phyloP scores from a whole-genome alignment of 805 yeast genomes.

The Grigorovia humatica region DNA sequence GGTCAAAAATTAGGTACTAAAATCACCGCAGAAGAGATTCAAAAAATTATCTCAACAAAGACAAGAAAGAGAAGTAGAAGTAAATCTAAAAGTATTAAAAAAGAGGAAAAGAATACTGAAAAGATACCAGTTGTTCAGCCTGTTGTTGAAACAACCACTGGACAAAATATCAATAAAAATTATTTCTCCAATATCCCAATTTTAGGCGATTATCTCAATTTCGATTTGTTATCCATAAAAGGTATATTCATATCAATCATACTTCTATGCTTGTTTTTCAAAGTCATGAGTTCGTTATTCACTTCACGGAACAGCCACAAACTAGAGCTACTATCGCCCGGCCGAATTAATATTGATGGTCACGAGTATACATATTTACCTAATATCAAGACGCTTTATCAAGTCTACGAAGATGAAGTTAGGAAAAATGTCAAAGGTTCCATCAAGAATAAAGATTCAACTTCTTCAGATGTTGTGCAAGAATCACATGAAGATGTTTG shows the following conservation, averaged over 20 bases:
- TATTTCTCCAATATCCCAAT: slow-evolving; percentile 1
- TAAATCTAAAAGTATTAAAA: background rate
- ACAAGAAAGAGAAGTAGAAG: slow-evolving; percentile 5
- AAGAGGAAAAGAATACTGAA: background rate
- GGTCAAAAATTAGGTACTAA: slow-evolving; percentile 57
- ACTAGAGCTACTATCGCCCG: slow-evolving; percentile 16
- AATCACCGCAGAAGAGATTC: slow-evolving; percentile 35
- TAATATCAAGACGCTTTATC: slow-evolving; percentile 30
- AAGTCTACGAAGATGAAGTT: slow-evolving; percentile 24
- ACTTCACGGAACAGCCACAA: slow-evolving; percentile 1
- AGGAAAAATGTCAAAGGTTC: slow-evolving; percentile 5
- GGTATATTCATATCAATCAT: slow-evolving; percentile 6
- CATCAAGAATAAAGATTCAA: slow-evolving; percentile 5
- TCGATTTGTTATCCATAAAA: slow-evolving; percentile 14
- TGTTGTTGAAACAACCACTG: background rate
- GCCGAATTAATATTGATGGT: slow-evolving; percentile 28
- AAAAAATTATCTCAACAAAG: slow-evolving; percentile 17
- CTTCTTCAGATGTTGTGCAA: slow-evolving; percentile 22
- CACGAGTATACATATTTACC: slow-evolving; percentile 33
- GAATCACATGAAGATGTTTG: slow-evolving; percentile 55
- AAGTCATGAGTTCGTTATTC: slow-evolving; percentile 6
- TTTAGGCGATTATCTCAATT: slow-evolving; percentile 5
- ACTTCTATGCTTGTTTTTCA: slow-evolving; percentile 5
- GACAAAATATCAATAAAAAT: background rate
- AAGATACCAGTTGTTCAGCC: background rate